Percentiles rank a stretch among this genome's conserved stretches.
Conservation (phyloP, 352 stramenopile species). For the Globisporangium splendens region DNA sequence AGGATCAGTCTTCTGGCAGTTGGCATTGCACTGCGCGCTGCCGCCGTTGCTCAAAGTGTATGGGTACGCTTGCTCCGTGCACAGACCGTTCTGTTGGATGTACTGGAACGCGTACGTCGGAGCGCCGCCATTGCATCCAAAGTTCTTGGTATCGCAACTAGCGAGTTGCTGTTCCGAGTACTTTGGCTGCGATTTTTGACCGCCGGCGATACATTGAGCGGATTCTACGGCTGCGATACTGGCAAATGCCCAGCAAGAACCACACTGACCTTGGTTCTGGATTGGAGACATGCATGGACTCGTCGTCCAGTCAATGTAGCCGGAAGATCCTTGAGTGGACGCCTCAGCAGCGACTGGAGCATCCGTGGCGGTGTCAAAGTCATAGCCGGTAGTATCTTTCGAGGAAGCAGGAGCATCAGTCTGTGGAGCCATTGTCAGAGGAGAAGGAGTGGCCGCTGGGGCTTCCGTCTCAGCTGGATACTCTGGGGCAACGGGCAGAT, state of each 20-base stretch:
- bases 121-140: constrained; percentile 90
- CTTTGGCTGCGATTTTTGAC: constrained; percentile 51
- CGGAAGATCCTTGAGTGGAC: neutral
- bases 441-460: neutral
- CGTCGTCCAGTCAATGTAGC: constrained; percentile 19
- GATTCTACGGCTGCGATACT: constrained; percentile 89
- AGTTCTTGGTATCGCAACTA: constrained; percentile 82
- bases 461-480: constrained; percentile 1
- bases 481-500: constrained; percentile 4
- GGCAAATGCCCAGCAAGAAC: constrained; percentile 97
- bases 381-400: constrained; percentile 6
- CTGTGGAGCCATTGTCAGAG: constrained; percentile 5
- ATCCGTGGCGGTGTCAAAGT: constrained; percentile 4
- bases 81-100: constrained; percentile 83
- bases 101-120: constrained; percentile 91
- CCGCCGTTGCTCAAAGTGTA: constrained; percentile 60
- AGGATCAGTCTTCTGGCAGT: constrained; percentile 21
- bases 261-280: constrained; percentile 95
- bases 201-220: constrained; percentile 79
- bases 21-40: constrained; percentile 25
- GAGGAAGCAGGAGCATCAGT: neutral
- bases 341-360: neutral
- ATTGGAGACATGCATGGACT: constrained; percentile 50
- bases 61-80: constrained; percentile 62
- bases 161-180: constrained; percentile 93